Percentiles rank a stretch among this genome's conserved stretches.
phyloP scores from a whole-genome alignment of 345 rosid species.

The Bruguiera gymnorhiza region DNA sequence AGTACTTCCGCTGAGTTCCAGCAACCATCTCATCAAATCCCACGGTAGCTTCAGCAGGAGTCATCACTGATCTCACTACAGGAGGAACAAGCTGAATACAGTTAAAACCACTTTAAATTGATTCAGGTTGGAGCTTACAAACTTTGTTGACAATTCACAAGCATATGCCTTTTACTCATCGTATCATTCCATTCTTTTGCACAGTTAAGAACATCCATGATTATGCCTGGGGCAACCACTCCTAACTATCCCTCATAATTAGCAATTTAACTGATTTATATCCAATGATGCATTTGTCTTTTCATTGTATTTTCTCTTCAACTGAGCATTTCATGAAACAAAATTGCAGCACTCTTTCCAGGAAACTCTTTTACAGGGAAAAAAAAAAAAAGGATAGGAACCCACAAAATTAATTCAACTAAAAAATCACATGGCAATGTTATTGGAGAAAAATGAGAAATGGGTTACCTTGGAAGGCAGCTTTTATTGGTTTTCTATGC shows the following conservation, averaged over 20 bases:
- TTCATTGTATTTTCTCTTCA: too few relatives aligned
- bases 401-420: neutral
- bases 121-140: constrained; percentile 1
- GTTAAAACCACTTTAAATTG: constrained; percentile 3
- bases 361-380: too few relatives aligned
- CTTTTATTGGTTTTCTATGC: constrained; percentile 15
- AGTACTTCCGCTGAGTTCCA: constrained; percentile 46
- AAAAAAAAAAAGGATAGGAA: neutral
- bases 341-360: too few relatives aligned
- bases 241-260: neutral
- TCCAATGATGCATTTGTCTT: too few relatives aligned
- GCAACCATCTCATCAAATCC: constrained; percentile 58
- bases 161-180: neutral
- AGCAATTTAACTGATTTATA: too few relatives aligned
- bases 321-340: too few relatives aligned
- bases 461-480: constrained; percentile 45
- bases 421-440: neutral
- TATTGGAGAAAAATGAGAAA: constrained; percentile 5
- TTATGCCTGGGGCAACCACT: neutral
- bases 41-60: constrained; percentile 36
- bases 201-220: neutral
- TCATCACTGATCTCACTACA: constrained; percentile 54
- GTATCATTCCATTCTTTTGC: neutral
- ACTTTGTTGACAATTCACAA: neutral
- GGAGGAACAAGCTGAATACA: constrained; percentile 11